Conservation (phyloP, 2,329 filamentous ascomycete genomes). For the Botryotinia convoluta region DNA sequence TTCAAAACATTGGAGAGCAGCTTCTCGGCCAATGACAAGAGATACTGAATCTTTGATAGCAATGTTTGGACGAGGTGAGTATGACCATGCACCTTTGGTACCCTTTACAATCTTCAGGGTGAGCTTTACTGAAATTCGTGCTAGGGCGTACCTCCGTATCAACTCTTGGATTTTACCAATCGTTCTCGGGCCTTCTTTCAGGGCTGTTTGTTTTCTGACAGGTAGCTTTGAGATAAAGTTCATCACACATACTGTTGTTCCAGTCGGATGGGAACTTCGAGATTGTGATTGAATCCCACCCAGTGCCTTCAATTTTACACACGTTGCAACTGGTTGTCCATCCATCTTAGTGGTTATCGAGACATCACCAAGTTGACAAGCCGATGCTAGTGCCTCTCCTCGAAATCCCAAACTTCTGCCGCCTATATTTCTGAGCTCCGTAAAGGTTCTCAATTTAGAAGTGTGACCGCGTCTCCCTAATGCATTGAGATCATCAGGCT, state of each 20-base stretch:
- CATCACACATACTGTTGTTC: conserved; percentile 63
- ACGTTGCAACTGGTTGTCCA: conserved; percentile 56
- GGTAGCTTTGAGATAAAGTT: conserved; percentile 60
- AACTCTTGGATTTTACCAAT: conserved; percentile 58
- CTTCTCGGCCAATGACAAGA: conserved; percentile 59
- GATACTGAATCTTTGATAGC: conserved; percentile 56
- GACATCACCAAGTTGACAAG: conserved; percentile 58
- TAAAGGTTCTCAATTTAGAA: conserved; percentile 66
- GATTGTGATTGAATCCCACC: conserved; percentile 42
- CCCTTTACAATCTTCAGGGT: conserved; percentile 57
- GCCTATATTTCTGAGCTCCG: conserved; percentile 57
- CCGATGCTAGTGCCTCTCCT: conserved; percentile 69
- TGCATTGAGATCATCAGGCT: conserved; percentile 55
- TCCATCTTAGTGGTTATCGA: conserved; percentile 62
- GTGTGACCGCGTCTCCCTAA: conserved; percentile 69
- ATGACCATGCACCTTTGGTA: conserved; percentile 56
- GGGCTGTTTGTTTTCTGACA: conserved; percentile 57
- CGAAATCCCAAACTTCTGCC: conserved; percentile 69
- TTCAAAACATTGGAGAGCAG: conserved; percentile 54
- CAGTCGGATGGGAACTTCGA: conserved; percentile 54
- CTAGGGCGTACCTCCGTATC: conserved; percentile 63
- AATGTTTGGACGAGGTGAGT: conserved; percentile 53
- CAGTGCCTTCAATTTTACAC: conserved; percentile 44
- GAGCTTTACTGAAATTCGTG: conserved; percentile 61
- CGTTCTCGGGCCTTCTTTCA: conserved; percentile 57